Percentiles rank a stretch among this genome's conserved stretches.
Evolutionary conservation across 352 stramenopile genomes (phyloP).

Genomic region (Phytophthora podocarpi): DNA sequence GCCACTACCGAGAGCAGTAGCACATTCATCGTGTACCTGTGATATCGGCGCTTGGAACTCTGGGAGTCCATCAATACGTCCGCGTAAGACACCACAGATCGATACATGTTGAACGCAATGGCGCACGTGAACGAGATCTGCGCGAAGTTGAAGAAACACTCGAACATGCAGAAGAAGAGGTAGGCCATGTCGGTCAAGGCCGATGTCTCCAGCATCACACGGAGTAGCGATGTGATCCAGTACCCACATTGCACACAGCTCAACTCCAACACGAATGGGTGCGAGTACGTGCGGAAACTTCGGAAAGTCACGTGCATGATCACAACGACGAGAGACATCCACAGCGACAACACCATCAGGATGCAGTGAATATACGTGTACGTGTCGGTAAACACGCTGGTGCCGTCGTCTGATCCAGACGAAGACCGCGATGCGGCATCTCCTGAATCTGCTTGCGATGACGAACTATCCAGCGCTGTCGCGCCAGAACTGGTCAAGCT

Average conservation of each 20-base stretch:
- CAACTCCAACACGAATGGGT: slow-evolving; percentile 70
- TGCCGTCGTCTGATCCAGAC: neutral
- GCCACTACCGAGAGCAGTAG: slow-evolving; percentile 65
- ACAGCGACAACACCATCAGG: slow-evolving; percentile 76
- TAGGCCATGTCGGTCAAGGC: slow-evolving; percentile 53
- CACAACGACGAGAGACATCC: slow-evolving; percentile 79
- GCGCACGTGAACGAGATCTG: slow-evolving; percentile 82
- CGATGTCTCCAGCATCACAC: slow-evolving; percentile 57
- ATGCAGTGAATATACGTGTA: slow-evolving; percentile 78
- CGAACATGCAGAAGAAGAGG: slow-evolving; percentile 69
- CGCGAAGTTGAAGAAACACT: slow-evolving; percentile 82
- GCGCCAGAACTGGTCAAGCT: slow-evolving; percentile 10
- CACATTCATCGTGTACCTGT: slow-evolving; percentile 70
- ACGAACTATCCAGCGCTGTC: neutral
- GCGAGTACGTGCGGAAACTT: slow-evolving; percentile 77
- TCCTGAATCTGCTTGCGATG: slow-evolving; percentile 1
- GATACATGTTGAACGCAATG: slow-evolving; percentile 84
- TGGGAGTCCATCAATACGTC: slow-evolving; percentile 75
- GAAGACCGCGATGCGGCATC: slow-evolving; percentile 10
- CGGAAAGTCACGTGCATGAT: slow-evolving; percentile 77
- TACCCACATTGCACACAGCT: slow-evolving; percentile 74
- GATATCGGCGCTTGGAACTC: slow-evolving; percentile 61
- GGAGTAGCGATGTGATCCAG: slow-evolving; percentile 70
- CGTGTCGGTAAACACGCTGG: slow-evolving; percentile 32
- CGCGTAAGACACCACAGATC: slow-evolving; percentile 75